Evolutionary conservation across 2,329 filamentous ascomycete species (phyloP).

Genomic region (Fusarium tanahbumbuense): DNA sequence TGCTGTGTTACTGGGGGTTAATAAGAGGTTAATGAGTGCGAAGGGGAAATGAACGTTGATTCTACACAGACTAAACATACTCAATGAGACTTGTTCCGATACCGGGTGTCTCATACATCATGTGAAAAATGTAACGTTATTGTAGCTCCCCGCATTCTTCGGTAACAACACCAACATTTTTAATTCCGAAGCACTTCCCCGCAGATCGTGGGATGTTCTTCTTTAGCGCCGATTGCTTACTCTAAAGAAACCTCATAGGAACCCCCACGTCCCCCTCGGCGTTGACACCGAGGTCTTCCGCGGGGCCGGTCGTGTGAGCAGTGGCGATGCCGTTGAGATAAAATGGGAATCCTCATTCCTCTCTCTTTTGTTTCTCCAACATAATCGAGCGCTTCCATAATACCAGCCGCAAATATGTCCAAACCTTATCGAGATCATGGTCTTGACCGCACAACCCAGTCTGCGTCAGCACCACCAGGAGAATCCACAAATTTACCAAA

Average conservation of each 20-base stretch:
- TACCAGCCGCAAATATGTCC: conserved; percentile 3
- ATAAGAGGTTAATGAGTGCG: conserved; percentile 23
- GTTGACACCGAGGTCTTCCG: conserved; percentile 5
- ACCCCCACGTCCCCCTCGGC: conserved; percentile 26
- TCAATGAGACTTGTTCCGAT: background rate
- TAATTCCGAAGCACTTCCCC: conserved; percentile 1
- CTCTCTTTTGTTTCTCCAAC: too few species aligned
- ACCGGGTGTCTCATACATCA: background rate
- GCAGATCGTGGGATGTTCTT: conserved; percentile 20
- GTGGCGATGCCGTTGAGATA: conserved; percentile 5
- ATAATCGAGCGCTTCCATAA: too few species aligned
- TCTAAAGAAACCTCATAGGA: background rate
- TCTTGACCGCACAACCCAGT: conserved; percentile 16
- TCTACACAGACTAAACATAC: background rate
- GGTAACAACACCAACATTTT: background rate
- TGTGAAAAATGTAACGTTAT: background rate
- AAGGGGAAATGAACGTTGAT: background rate
- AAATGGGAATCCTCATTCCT: background rate
- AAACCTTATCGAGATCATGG: conserved; percentile 2
- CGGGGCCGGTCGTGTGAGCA: conserved; percentile 23
- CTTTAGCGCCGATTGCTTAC: conserved; percentile 21
- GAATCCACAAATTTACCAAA: conserved; percentile 10
- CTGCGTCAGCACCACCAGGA: conserved; percentile 24
- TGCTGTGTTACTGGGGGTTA: conserved; percentile 50
- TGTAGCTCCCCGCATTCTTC: background rate